A percentile compares a stretch with the other conserved stretches of the same genome.
phyloP scores from a whole-genome alignment of 2,329 filamentous ascomycete genomes.

The Scopulariopsis brevicaulis region DNA sequence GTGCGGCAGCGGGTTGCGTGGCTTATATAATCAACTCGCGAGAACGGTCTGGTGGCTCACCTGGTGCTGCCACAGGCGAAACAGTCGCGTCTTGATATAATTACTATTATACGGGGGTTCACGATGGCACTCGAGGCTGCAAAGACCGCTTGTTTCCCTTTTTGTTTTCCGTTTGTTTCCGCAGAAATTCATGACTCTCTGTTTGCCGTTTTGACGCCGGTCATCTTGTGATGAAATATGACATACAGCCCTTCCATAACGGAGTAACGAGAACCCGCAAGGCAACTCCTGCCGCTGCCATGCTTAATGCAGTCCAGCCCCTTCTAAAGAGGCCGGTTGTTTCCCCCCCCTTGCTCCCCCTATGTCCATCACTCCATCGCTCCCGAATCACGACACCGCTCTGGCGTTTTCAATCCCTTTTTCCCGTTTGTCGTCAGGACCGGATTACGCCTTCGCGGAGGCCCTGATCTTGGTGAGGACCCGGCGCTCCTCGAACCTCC shows the following conservation, averaged over 20 bases:
- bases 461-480: slow-evolving; percentile 83
- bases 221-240: slow-evolving; percentile 45
- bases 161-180: slow-evolving; percentile 3
- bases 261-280: slow-evolving; percentile 45
- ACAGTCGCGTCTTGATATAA: not conserved
- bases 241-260: slow-evolving; percentile 54
- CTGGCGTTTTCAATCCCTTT: slow-evolving; percentile 4
- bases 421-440: slow-evolving; percentile 10
- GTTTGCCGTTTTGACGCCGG: slow-evolving; percentile 58
- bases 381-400: slow-evolving; percentile 13
- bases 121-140: not conserved
- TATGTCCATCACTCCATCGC: slow-evolving; percentile 16
- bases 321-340: not conserved
- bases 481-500: slow-evolving; percentile 97
- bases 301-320: slow-evolving; percentile 30
- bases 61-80: not conserved
- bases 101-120: not conserved
- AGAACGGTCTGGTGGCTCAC: not conserved
- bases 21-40: slow-evolving; percentile 2
- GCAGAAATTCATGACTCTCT: slow-evolving; percentile 20
- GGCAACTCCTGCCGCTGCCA: slow-evolving; percentile 35
- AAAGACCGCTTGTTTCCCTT: not conserved
- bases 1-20: not conserved
- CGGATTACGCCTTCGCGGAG: slow-evolving; percentile 50
- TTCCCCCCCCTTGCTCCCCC: not conserved